Evolutionary conservation across 495 filamentous ascomycete species (phyloP).

Genomic region (Usnea hakonensis): DNA sequence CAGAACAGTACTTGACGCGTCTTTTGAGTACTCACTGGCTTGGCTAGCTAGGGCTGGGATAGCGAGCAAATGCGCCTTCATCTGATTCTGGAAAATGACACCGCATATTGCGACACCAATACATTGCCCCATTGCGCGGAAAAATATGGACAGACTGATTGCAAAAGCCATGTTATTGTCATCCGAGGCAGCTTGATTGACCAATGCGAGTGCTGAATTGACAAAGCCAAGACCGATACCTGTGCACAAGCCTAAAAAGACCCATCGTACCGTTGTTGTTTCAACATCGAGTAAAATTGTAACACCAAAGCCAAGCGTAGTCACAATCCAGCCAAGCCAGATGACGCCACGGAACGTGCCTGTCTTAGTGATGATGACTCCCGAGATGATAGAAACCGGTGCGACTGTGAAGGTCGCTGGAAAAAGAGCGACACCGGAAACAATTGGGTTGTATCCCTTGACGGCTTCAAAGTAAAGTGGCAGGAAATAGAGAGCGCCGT

Average conservation of each 20-base stretch:
- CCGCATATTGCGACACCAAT: slow-evolving; percentile 50
- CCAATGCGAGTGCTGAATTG: slow-evolving; percentile 30
- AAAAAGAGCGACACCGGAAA: slow-evolving; percentile 52
- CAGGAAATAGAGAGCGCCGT: slow-evolving; percentile 52
- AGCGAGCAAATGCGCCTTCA: slow-evolving; percentile 24
- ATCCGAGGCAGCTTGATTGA: slow-evolving; percentile 43
- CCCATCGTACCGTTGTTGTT: slow-evolving; percentile 40
- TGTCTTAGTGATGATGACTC: slow-evolving; percentile 38
- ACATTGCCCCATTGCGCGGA: slow-evolving; percentile 47
- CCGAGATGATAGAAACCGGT: slow-evolving; percentile 38
- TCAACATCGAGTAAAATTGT: slow-evolving; percentile 36
- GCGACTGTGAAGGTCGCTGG: slow-evolving; percentile 46
- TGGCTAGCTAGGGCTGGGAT: slow-evolving; percentile 26
- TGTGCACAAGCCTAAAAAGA: slow-evolving; percentile 41
- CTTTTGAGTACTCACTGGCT: slow-evolving; percentile 37
- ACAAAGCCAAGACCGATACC: slow-evolving; percentile 39
- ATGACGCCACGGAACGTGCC: slow-evolving; percentile 46
- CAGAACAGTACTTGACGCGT: slow-evolving; percentile 48
- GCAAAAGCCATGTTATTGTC: slow-evolving; percentile 45
- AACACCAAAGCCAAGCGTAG: slow-evolving; percentile 40
- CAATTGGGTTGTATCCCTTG: slow-evolving; percentile 42
- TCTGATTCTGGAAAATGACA: slow-evolving; percentile 52
- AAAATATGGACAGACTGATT: slow-evolving; percentile 49
- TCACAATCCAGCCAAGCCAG: slow-evolving; percentile 47
- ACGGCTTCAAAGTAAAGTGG: slow-evolving; percentile 56